These are phyloP conservation scores for Trichophyton verrucosum DNA, from an alignment of 2,329 filamentous ascomycete genomes.

Conservation along the genomic window DNA sequence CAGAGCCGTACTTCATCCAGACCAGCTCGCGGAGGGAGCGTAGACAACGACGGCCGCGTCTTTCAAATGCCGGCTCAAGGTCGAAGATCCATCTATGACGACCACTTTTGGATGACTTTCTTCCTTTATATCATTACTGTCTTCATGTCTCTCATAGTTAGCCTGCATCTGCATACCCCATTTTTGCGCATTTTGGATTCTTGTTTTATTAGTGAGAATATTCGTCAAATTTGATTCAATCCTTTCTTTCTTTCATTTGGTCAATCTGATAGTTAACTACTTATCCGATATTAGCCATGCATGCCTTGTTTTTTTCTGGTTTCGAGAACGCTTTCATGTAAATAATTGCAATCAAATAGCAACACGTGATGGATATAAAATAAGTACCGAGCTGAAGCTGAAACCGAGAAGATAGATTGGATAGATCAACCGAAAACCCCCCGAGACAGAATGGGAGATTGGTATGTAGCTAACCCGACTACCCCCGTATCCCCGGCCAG, in stretches of 20 bases:
- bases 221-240: not conserved
- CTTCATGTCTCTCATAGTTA: not conserved
- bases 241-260: not conserved
- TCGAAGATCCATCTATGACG: not conserved
- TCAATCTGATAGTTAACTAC: not conserved
- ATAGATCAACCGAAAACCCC: not conserved
- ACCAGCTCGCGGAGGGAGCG: slow-evolving; percentile 2
- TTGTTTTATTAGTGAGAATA: slow-evolving; percentile 1
- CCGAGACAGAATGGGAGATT: not conserved
- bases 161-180: not conserved
- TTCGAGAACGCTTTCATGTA: not conserved
- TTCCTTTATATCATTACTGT: not conserved
- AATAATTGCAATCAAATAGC: not conserved
- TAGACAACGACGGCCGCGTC: not conserved
- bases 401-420: not conserved
- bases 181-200: not conserved
- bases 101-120: not conserved
- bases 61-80: not conserved
- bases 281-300: not conserved
- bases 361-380: not conserved
- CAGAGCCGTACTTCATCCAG: not conserved
- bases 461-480: slow-evolving; percentile 17
- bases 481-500: slow-evolving; percentile 36
- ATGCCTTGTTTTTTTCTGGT: not conserved
- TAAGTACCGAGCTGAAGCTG: not conserved